Evolutionary conservation across 495 filamentous ascomycete genomes (phyloP).

Genomic region (Neurospora tetrasperma): DNA sequence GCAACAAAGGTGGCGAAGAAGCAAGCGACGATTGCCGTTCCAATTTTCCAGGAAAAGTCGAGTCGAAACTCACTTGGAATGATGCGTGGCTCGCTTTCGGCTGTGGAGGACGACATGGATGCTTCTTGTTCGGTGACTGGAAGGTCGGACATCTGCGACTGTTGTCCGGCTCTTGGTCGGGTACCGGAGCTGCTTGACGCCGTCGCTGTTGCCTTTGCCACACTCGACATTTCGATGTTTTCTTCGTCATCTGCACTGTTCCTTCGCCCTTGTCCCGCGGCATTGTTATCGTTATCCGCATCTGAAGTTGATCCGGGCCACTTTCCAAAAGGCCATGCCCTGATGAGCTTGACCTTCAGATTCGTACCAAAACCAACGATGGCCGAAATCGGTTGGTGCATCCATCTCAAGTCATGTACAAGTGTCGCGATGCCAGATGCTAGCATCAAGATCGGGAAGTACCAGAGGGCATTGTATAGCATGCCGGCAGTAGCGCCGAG

Average conservation of each 20-base stretch:
- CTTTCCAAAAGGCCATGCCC: background rate
- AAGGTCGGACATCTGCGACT: constrained; percentile 4
- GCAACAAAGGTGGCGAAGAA: constrained; percentile 54
- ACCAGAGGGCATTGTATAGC: constrained; percentile 73
- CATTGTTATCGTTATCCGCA: background rate
- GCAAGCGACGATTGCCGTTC: constrained; percentile 34
- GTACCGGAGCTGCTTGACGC: background rate
- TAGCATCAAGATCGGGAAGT: constrained; percentile 66
- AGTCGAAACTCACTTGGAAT: constrained; percentile 31
- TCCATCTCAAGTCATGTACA: constrained; percentile 50
- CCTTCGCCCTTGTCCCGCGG: background rate
- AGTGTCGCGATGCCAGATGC: constrained; percentile 44
- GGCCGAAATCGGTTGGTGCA: constrained; percentile 21
- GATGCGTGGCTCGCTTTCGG: constrained; percentile 26
- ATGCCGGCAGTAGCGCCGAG: constrained; percentile 59
- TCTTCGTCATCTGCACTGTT: constrained; percentile 4
- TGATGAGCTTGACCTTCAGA: background rate
- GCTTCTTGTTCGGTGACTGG: constrained; percentile 9
- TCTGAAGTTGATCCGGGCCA: background rate
- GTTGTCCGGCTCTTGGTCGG: background rate
- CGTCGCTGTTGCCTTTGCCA: background rate
- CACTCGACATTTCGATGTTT: background rate
- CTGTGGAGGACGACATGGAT: constrained; percentile 1
- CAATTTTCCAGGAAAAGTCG: constrained; percentile 36
- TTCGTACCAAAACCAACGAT: background rate